These are phyloP conservation scores for Colletotrichum horii DNA, from an alignment of 2,329 filamentous ascomycete species.

Conservation along the genomic window DNA sequence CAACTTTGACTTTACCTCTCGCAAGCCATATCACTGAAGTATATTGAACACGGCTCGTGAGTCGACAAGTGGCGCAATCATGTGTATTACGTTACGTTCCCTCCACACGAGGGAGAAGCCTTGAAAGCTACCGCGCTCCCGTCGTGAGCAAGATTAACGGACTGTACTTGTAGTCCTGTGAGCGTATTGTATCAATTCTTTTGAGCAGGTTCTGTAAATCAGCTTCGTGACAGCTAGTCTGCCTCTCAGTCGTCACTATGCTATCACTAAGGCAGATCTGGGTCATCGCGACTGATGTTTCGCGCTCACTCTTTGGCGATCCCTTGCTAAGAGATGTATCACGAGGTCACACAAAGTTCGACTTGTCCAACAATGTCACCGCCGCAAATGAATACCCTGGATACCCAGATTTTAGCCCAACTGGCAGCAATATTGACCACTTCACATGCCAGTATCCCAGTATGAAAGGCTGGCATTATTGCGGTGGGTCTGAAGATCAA, in stretches of 20 bases:
- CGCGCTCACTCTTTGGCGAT: neutral
- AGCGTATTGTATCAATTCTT: neutral
- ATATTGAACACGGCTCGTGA: neutral
- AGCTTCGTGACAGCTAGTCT: neutral
- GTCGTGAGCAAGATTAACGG: neutral
- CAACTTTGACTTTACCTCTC: neutral
- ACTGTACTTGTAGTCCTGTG: neutral
- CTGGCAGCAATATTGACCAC: neutral
- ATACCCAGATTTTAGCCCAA: neutral
- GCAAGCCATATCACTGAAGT: neutral
- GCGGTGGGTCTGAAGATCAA: slow-evolving; percentile 28
- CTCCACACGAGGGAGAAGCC: neutral
- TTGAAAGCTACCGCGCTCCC: neutral
- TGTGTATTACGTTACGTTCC: neutral
- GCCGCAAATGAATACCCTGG: neutral
- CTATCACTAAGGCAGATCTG: neutral
- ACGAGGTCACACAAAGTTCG: neutral
- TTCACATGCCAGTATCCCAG: slow-evolving; percentile 30
- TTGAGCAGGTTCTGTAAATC: neutral
- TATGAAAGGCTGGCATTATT: slow-evolving; percentile 28
- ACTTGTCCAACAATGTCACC: neutral
- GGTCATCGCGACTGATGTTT: neutral
- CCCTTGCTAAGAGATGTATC: neutral
- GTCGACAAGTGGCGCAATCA: neutral
- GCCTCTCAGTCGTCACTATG: neutral